phyloP scores from a whole-genome alignment of 768 basidiomycete genomes.

The Agrocybe praecox region DNA sequence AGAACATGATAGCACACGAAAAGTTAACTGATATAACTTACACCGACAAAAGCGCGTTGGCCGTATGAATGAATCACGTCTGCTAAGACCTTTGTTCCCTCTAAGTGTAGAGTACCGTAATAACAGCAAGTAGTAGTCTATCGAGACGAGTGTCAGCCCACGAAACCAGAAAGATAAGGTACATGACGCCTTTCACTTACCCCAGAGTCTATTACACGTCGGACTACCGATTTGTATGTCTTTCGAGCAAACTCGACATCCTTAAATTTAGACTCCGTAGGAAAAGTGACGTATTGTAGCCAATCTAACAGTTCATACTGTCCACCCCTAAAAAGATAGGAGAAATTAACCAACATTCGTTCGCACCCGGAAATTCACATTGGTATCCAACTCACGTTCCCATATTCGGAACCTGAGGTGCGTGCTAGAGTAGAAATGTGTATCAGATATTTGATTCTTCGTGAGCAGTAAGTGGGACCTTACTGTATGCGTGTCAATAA shows the following conservation, averaged over 20 bases:
- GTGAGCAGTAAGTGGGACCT: slow-evolving; percentile 22
- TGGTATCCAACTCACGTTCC: slow-evolving; percentile 54
- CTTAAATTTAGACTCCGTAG: slow-evolving; percentile 76
- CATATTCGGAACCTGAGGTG: slow-evolving; percentile 77
- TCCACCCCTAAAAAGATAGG: slow-evolving; percentile 57
- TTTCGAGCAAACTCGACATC: slow-evolving; percentile 69
- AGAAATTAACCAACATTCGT: not conserved
- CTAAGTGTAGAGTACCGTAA: slow-evolving; percentile 81
- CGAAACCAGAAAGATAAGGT: not conserved
- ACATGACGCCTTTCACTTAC: slow-evolving; percentile 45
- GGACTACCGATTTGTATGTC: slow-evolving; percentile 73
- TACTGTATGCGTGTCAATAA: slow-evolving; percentile 92
- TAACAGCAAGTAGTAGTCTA: slow-evolving; percentile 96
- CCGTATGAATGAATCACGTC: slow-evolving; percentile 67
- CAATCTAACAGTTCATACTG: slow-evolving; percentile 89
- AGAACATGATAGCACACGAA: not conserved
- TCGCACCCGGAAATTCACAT: no score
- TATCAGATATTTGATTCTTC: not conserved
- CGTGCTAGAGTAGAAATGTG: slow-evolving; percentile 53
- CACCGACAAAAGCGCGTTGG: slow-evolving; percentile 86
- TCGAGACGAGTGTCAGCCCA: not conserved
- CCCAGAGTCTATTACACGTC: slow-evolving; percentile 69
- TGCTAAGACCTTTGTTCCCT: slow-evolving; percentile 80
- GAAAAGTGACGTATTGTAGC: slow-evolving; percentile 86
- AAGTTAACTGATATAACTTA: slow-evolving; percentile 37